phyloP scores from a whole-genome alignment of 2,329 filamentous ascomycete species.

The Paraphaeosphaeria minitans region DNA sequence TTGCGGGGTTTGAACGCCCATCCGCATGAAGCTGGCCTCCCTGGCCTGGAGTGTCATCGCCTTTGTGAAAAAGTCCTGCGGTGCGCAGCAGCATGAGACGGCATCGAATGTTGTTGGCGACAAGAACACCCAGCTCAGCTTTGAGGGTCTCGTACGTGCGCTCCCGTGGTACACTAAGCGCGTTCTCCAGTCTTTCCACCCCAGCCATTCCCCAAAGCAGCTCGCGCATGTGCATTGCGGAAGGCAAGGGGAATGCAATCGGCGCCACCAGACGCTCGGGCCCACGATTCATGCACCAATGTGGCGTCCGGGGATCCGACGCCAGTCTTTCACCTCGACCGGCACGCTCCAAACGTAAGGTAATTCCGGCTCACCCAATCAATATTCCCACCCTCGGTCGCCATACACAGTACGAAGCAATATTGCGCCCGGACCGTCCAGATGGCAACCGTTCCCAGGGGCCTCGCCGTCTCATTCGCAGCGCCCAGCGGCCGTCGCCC shows the following conservation, averaged over 20 bases:
- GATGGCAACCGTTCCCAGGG: conserved; percentile 29
- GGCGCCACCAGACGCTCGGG: conserved; percentile 19
- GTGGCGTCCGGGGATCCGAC: conserved; percentile 25
- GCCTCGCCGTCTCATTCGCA: conserved; percentile 29
- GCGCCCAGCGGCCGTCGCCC: conserved; percentile 4
- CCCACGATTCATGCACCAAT: conserved; percentile 23
- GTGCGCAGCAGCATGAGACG: not conserved
- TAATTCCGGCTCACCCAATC: conserved; percentile 24
- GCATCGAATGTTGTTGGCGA: not conserved
- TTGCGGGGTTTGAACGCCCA: conserved; percentile 22
- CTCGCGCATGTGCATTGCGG: conserved; percentile 22
- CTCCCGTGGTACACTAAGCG: conserved; percentile 11
- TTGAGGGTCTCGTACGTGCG: not conserved
- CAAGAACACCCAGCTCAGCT: not conserved
- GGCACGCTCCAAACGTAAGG: conserved; percentile 24
- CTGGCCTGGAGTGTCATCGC: conserved; percentile 6
- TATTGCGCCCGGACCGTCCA: conserved; percentile 16
- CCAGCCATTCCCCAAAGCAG: conserved; percentile 23
- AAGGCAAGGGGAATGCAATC: conserved; percentile 18
- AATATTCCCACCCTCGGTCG: conserved; percentile 9
- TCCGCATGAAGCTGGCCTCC: conserved; percentile 5
- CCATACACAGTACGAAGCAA: conserved; percentile 28
- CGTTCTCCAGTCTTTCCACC: conserved; percentile 26
- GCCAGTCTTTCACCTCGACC: conserved; percentile 18
- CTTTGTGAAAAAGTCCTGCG: not conserved